These are phyloP conservation scores for Halenospora varia DNA, from an alignment of 495 filamentous ascomycete genomes.

Conservation along the genomic window DNA sequence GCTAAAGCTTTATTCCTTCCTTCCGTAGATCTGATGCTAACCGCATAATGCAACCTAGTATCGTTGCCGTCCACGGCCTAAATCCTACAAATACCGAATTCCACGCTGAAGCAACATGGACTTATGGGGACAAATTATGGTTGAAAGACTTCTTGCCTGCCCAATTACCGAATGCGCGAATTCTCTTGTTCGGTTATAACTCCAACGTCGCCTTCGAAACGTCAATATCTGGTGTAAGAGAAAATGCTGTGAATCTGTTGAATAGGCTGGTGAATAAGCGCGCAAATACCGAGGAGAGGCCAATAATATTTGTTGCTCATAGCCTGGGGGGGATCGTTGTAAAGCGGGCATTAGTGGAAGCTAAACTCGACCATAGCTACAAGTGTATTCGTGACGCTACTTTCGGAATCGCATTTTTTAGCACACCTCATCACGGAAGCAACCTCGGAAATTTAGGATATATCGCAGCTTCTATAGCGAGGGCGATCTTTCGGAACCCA, in stretches of 20 bases:
- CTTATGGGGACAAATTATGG: constrained; percentile 1
- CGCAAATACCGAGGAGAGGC: constrained; percentile 53
- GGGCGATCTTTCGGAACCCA: neutral
- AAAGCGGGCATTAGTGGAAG: constrained; percentile 49
- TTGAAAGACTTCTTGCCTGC: constrained; percentile 1
- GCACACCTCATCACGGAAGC: constrained; percentile 75
- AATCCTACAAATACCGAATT: constrained; percentile 6
- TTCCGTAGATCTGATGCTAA: too few relatives aligned
- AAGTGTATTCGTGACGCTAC: constrained; percentile 73
- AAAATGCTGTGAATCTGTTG: neutral
- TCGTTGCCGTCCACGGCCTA: constrained; percentile 13
- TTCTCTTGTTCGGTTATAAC: constrained; percentile 12
- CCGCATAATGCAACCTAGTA: too few relatives aligned
- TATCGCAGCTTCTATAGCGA: constrained; percentile 28
- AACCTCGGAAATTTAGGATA: constrained; percentile 73
- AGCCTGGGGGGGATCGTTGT: constrained; percentile 76
- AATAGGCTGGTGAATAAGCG: constrained; percentile 38
- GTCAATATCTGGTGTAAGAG: neutral
- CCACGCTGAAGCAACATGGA: constrained; percentile 11
- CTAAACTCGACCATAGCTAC: neutral
- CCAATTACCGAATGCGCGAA: constrained; percentile 1
- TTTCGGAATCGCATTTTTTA: constrained; percentile 76
- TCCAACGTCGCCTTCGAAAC: constrained; percentile 4
- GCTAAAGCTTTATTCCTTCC: too few relatives aligned
- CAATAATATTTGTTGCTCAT: constrained; percentile 81